Conservation (phyloP, 768 basidiomycete genomes). For the Boletus subcaerulescens region DNA sequence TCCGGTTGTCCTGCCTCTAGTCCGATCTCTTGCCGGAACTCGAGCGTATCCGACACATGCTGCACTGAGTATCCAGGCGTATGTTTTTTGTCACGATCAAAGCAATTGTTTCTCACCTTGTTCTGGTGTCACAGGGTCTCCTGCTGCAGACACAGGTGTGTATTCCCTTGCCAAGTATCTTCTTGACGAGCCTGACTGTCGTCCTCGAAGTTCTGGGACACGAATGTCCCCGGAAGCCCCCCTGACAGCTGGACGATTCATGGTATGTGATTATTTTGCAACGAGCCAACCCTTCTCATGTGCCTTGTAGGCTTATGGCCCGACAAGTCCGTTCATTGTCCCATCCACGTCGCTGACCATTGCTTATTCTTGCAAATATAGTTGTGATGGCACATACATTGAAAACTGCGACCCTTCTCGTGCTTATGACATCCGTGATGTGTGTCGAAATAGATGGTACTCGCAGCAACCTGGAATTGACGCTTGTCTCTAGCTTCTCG, state of each 20-base stretch:
- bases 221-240: constrained; percentile 59
- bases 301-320: constrained; percentile 59
- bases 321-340: constrained; percentile 43
- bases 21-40: constrained; percentile 53
- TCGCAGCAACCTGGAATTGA: background rate
- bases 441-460: constrained; percentile 18
- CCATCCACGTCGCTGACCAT: background rate
- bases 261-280: constrained; percentile 37
- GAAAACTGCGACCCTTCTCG: constrained; percentile 42
- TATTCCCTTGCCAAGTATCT: background rate
- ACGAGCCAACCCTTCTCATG: background rate
- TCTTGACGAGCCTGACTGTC: constrained; percentile 1
- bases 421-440: constrained; percentile 42
- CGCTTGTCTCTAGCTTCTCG: constrained; percentile 45
- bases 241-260: constrained; percentile 72
- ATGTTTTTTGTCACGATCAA: constrained; percentile 17
- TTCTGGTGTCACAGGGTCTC: constrained; percentile 43
- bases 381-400: constrained; percentile 49
- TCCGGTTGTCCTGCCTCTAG: constrained; percentile 54
- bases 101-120: background rate
- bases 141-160: constrained; percentile 53
- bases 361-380: constrained; percentile 16
- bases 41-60: constrained; percentile 48
- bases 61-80: constrained; percentile 71
- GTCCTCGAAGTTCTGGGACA: constrained; percentile 67